A percentile compares a stretch with the other conserved stretches of the same genome.
These are phyloP conservation scores for Phytopythium delawarense DNA, from an alignment of 352 stramenopile genomes.

Conservation along the genomic window DNA sequence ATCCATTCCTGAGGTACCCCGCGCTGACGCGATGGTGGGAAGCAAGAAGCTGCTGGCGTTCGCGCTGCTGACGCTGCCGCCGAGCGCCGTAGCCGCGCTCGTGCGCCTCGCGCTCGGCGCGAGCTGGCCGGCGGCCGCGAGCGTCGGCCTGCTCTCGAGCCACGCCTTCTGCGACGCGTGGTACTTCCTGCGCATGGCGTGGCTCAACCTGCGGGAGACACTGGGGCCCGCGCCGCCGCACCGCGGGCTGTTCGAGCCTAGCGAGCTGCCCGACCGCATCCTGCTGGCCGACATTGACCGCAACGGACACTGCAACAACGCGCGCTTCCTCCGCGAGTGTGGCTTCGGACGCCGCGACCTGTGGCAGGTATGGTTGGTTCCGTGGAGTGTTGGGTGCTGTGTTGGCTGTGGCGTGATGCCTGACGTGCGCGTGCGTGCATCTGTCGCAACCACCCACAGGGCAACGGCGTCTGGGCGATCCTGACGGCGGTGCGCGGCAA, in stretches of 20 bases:
- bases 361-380: conserved; percentile 52
- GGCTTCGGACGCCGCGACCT: conserved; percentile 72
- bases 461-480: conserved; percentile 74
- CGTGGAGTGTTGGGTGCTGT: background rate
- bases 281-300: conserved; percentile 71
- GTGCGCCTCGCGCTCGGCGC: conserved; percentile 19
- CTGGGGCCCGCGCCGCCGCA: conserved; percentile 17
- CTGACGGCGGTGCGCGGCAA: conserved; percentile 53
- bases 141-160: conserved; percentile 35
- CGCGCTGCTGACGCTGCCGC: conserved; percentile 42
- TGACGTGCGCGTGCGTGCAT: conserved; percentile 4
- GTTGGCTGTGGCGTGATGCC: background rate
- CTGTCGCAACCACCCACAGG: conserved; percentile 14
- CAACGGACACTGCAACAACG: conserved; percentile 86
- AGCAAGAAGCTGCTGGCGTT: conserved; percentile 41
- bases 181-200: conserved; percentile 71
- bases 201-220: conserved; percentile 19
- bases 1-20: background rate
- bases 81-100: conserved; percentile 26
- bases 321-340: conserved; percentile 80
- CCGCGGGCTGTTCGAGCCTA: conserved; percentile 47
- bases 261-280: conserved; percentile 42
- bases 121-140: conserved; percentile 19
- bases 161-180: conserved; percentile 74
- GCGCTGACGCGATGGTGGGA: conserved; percentile 13